These are phyloP conservation scores for Delonix regia DNA, from an alignment of 306 rosid species.

Conservation along the genomic window DNA sequence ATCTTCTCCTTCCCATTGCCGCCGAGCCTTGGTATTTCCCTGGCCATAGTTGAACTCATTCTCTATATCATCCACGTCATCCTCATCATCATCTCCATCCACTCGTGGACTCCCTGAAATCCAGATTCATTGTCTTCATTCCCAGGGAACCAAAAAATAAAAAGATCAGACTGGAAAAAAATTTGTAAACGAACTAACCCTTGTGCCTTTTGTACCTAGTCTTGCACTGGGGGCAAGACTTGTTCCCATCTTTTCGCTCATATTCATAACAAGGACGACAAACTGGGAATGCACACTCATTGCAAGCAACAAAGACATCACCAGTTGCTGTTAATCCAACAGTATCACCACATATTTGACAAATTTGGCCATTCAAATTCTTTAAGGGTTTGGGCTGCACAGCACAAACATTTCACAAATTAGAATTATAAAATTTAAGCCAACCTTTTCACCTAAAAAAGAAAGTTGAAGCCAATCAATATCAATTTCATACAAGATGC, in stretches of 20 bases:
- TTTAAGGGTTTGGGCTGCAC: slow-evolving; percentile 80
- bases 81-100: slow-evolving; percentile 90
- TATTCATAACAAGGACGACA: slow-evolving; percentile 89
- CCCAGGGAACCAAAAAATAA: slow-evolving; percentile 22
- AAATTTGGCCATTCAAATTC: slow-evolving; percentile 80
- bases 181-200: slow-evolving; percentile 53
- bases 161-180: not conserved
- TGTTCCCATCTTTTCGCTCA: slow-evolving; percentile 79
- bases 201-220: slow-evolving; percentile 80
- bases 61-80: slow-evolving; percentile 75
- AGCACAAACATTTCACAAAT: slow-evolving; percentile 12
- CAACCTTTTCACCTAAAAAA: not conserved
- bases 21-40: slow-evolving; percentile 61
- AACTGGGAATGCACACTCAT: slow-evolving; percentile 93
- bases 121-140: slow-evolving; percentile 40
- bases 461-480: not conserved
- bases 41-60: slow-evolving; percentile 74
- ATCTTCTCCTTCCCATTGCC: slow-evolving; percentile 87
- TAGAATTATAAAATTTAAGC: slow-evolving; percentile 9
- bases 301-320: slow-evolving; percentile 87
- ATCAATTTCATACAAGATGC: not conserved
- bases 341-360: slow-evolving; percentile 90
- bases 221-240: slow-evolving; percentile 94
- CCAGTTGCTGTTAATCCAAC: slow-evolving; percentile 79
- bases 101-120: slow-evolving; percentile 72